Percentiles rank a stretch among this genome's conserved stretches.
phyloP scores from a whole-genome alignment of 2,329 filamentous ascomycete species.

The Bipolaris cookei region DNA sequence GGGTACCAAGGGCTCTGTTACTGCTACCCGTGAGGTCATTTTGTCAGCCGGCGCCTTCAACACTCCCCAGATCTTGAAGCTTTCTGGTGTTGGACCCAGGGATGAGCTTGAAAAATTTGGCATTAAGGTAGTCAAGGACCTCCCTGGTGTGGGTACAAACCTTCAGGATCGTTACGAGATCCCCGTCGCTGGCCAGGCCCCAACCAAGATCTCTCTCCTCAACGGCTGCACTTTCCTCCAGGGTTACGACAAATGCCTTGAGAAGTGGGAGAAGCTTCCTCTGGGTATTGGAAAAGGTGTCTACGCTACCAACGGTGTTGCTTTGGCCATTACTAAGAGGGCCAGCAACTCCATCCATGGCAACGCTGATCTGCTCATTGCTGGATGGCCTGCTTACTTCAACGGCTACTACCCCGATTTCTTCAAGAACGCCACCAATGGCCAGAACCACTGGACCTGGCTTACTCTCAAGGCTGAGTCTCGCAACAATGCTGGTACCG shows the following conservation, averaged over 20 bases:
- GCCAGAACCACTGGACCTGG: conserved; percentile 57
- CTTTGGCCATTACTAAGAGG: conserved; percentile 55
- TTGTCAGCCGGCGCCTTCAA: conserved; percentile 62
- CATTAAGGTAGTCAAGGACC: conserved; percentile 63
- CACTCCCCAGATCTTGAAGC: conserved; percentile 67
- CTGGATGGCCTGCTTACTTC: conserved; percentile 61
- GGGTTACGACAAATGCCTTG: conserved; percentile 53
- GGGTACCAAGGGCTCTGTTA: conserved; percentile 35
- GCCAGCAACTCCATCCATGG: conserved; percentile 48
- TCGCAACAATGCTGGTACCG: conserved; percentile 65
- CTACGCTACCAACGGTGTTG: conserved; percentile 61
- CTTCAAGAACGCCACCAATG: conserved; percentile 53
- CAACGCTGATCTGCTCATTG: conserved; percentile 60
- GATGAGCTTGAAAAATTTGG: conserved; percentile 59
- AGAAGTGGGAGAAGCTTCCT: conserved; percentile 51
- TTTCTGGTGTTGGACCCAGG: conserved; percentile 65
- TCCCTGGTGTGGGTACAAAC: conserved; percentile 69
- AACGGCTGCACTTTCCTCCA: conserved; percentile 51
- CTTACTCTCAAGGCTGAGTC: conserved; percentile 65
- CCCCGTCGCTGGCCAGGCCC: conserved; percentile 54
- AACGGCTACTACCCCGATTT: conserved; percentile 63
- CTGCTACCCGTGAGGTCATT: conserved; percentile 36
- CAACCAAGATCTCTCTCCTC: conserved; percentile 40
- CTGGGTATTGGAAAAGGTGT: conserved; percentile 47
- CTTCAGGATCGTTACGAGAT: conserved; percentile 66